Conservation (phyloP, 257 asterid genomes). For the Salvia miltiorrhiza region DNA sequence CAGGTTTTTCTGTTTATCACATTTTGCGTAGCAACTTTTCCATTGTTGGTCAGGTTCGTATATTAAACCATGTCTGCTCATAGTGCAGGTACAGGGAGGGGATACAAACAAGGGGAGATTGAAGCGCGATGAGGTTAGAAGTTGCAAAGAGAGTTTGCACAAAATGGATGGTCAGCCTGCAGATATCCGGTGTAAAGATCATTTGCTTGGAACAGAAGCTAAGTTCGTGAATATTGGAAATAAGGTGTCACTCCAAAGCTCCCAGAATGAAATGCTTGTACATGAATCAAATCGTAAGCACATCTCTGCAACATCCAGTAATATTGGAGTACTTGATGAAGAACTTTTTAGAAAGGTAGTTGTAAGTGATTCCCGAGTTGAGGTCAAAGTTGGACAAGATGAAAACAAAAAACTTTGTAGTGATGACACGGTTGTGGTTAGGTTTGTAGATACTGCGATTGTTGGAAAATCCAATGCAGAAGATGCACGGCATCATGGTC, state of each 20-base stretch:
- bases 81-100: constrained; percentile 44
- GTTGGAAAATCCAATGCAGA: constrained; percentile 67
- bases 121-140: constrained; percentile 23
- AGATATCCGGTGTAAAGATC: constrained; percentile 10
- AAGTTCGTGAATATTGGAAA: constrained; percentile 21
- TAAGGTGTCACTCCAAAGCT: constrained; percentile 26
- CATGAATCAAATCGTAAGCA: constrained; percentile 17
- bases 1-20: constrained; percentile 45
- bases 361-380: constrained; percentile 15
- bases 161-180: constrained; percentile 14
- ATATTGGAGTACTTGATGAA: constrained; percentile 23
- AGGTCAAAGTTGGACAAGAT: constrained; percentile 27
- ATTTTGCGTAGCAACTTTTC: constrained; percentile 5
- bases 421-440: constrained; percentile 57
- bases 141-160: constrained; percentile 27
- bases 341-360: constrained; percentile 20
- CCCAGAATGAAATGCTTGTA: constrained; percentile 22
- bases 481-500: constrained; percentile 90
- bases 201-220: constrained; percentile 19
- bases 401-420: constrained; percentile 21
- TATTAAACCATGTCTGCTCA: constrained; percentile 23
- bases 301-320: constrained; percentile 14
- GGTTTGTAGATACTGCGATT: constrained; percentile 67
- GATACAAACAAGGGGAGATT: constrained; percentile 23
- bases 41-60: constrained; percentile 10